Base-by-base conservation (phyloP, 1,284 basidiomycete species). In the Cryptococcus wingfieldii region DNA sequence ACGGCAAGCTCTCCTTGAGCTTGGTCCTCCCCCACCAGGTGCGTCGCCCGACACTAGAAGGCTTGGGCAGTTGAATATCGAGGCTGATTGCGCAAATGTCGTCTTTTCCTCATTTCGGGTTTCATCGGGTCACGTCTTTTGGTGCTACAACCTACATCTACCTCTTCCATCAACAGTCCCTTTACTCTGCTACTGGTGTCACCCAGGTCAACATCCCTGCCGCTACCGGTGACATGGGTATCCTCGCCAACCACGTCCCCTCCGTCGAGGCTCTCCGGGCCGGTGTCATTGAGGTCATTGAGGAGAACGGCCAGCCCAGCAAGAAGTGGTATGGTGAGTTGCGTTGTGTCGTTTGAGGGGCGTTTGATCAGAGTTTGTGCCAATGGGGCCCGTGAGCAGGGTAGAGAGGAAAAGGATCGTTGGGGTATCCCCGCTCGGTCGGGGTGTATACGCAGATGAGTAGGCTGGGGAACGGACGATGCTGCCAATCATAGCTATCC, bases 161-260 rank as follows among this genome's bases (percentile, higher is more conserved):
- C 31, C 31, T 10, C 10, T 34, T 19, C 37, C 18, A 49, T 37
- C 47, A 25, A 50, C 70, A 96, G 93, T 81, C 91, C 53, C 84
- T 97, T 75, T 95, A 86, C 83, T 84, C 83, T 56, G 89, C 90
- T 31, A 77, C 84, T 66, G 90, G 92, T 77, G 93, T 95, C 59
- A 84, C 89, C 38, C 93, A 96, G 79, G 93, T 97, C 67, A 96
- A 95, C 81, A 81, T 96, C 66, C 80, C 92, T 46, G 94, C 92
- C 50, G 88, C 86, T 56, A 87, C 90, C n/a, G 94, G 93, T 78
- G 93, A 96, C 78, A 96, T 97, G 92, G 93, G 94, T 83, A 89
- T 97, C 72, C 85, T 97, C 63, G 90, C 94, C 68, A 94, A 94
- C 83, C 93, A 98, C 80, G 92, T 96, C 58, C 86, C 93, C 45